These are phyloP conservation scores for Monilinia laxa DNA, from an alignment of 2,329 filamentous ascomycete species.

Conservation along the genomic window DNA sequence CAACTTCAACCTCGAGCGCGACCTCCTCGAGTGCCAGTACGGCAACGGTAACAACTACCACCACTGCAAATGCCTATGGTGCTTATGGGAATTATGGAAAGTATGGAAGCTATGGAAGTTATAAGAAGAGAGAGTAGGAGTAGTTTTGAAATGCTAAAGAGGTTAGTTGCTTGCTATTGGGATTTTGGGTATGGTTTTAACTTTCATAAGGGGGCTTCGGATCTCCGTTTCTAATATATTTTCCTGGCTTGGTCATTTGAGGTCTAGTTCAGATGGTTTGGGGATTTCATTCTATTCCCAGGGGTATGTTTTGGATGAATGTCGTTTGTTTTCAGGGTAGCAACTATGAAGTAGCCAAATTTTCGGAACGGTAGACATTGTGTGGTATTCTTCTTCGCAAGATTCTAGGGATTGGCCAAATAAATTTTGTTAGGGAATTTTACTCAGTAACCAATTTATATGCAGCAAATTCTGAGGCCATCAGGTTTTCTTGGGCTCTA, in stretches of 20 bases:
- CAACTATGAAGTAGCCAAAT: background rate
- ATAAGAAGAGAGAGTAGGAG: conserved; percentile 13
- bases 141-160: background rate
- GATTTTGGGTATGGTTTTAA: background rate
- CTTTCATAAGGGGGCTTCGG: background rate
- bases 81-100: conserved; percentile 18
- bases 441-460: no score
- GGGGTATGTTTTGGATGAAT: background rate
- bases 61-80: background rate
- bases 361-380: background rate
- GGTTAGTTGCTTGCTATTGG: background rate
- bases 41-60: background rate
- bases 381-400: background rate
- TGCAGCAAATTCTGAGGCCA: no score
- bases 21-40: background rate
- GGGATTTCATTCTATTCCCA: background rate
- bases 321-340: background rate
- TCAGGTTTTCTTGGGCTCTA: no score
- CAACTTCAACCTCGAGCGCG: background rate
- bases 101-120: conserved; percentile 22
- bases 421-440: background rate
- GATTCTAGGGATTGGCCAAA: no score
- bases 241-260: background rate
- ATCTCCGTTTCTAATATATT: background rate
- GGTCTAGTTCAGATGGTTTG: background rate